phyloP scores from a whole-genome alignment of 2,329 filamentous ascomycete genomes.

The Knufia petricola region DNA sequence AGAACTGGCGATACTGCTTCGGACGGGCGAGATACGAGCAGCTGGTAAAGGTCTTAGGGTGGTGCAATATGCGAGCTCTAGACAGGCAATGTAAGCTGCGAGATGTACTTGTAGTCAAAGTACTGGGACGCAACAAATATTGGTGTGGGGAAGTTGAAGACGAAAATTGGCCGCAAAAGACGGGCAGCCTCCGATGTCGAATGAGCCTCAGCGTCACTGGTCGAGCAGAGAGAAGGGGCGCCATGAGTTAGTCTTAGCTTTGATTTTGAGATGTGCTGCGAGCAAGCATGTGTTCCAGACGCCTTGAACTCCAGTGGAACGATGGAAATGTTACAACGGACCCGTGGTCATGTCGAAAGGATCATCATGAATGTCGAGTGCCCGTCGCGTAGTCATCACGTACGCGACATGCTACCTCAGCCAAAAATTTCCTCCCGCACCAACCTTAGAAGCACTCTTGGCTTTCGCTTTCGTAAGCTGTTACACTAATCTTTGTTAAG shows the following conservation, averaged over 20 bases:
- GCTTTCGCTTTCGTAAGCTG: not conserved
- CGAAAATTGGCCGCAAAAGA: not conserved
- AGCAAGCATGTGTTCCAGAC: not conserved
- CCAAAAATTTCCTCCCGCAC: not conserved
- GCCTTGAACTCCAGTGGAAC: not conserved
- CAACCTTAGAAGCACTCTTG: not conserved
- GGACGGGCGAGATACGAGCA: not conserved
- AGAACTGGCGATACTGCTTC: not conserved
- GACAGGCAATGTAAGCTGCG: not conserved
- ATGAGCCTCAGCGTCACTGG: not conserved
- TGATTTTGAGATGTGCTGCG: not conserved
- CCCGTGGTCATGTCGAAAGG: not conserved
- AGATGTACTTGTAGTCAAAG: too few species aligned
- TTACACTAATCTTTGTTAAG: too few species aligned
- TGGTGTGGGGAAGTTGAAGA: constrained; percentile 1
- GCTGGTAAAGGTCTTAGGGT: not conserved
- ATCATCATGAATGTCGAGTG: not conserved
- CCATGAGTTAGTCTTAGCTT: not conserved
- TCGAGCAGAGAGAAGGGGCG: not conserved
- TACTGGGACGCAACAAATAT: not conserved
- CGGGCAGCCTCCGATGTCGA: not conserved
- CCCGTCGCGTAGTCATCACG: not conserved
- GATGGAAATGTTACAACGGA: not conserved
- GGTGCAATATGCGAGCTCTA: not conserved
- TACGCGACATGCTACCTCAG: not conserved